These are phyloP conservation scores for Lophiostoma macrostomum DNA, from an alignment of 495 filamentous ascomycete genomes.

Conservation along the genomic window DNA sequence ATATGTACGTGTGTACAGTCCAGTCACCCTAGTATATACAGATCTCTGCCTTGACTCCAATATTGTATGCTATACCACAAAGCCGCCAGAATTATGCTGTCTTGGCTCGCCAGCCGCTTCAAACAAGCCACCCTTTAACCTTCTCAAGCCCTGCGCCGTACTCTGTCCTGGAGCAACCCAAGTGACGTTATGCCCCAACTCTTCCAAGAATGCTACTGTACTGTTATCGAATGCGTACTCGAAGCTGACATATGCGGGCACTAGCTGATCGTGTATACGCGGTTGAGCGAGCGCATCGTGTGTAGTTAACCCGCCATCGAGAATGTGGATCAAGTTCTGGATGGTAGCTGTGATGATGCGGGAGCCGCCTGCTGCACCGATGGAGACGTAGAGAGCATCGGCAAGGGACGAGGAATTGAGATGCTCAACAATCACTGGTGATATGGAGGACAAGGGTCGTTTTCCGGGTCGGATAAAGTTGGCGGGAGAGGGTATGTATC, in stretches of 20 bases:
- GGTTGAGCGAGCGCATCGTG: slow-evolving; percentile 62
- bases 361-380: slow-evolving; percentile 81
- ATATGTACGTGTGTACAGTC: background rate
- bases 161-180: slow-evolving; percentile 64
- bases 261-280: slow-evolving; percentile 78
- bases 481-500: slow-evolving; percentile 70
- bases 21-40: slow-evolving; percentile 1
- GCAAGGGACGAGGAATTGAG: slow-evolving; percentile 57
- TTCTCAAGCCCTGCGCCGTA: slow-evolving; percentile 67
- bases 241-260: slow-evolving; percentile 65
- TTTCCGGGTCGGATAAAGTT: slow-evolving; percentile 83
- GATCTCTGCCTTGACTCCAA: background rate
- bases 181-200: slow-evolving; percentile 68
- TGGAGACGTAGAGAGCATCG: slow-evolving; percentile 62
- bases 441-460: slow-evolving; percentile 75
- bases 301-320: slow-evolving; percentile 60
- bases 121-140: slow-evolving; percentile 68
- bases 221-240: slow-evolving; percentile 68
- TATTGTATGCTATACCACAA: slow-evolving; percentile 56
- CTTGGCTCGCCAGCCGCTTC: slow-evolving; percentile 77
- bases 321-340: slow-evolving; percentile 67
- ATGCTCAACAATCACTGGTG: slow-evolving; percentile 70
- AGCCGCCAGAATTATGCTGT: slow-evolving; percentile 69
- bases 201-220: slow-evolving; percentile 62
- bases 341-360: slow-evolving; percentile 82